Evolutionary conservation across 257 asterid genomes (phyloP), one percentile per base, ranked within the genome.

Genomic region (Forsythia suspensa): DNA sequence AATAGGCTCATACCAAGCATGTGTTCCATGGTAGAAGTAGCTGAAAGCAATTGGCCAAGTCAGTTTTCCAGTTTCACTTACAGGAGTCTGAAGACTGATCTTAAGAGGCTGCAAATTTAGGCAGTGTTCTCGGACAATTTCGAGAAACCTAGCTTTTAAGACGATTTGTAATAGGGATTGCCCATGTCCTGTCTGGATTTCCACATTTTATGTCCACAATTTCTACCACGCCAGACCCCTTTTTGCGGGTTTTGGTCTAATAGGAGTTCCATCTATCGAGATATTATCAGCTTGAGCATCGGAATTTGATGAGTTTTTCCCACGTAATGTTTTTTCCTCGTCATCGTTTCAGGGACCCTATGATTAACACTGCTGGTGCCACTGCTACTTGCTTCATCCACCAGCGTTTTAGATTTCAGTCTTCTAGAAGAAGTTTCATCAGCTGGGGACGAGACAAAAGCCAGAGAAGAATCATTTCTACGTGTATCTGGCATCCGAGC

Each of bases 91-190:
- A 88, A 84, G 84, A 72, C 90, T 70, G 90, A 86, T 40, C 15
- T 69, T 39, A 82, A 55, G 71, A 76, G 85, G 72, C 21, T 74
- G 44, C 83, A 44, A 51, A 78, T 79, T 83, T 88, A 87, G 78
- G 34, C 69, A 9, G 48, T 15, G 74, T 71, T 86, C 15, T 88
- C 92, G 3, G 97, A 90, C 39, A 90, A 84, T 69, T 90, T 93
- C 7, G 97, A 91, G 77, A 93, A 91, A 41, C 91, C 84, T 5
- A 90, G 90, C 73, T 90, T 91, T 88, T 91, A 41, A 93, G 88
- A 71, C 92, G 91, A 72, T 85, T 90, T 38, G 89, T 86, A 59
- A 90, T 86, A 3, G 96, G 97, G 73, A 77, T 88, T 44, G 81
- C 90, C 92, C 89, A 87, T 61, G 84, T 78, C 82, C 83, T 90